Percentiles rank a stretch among this genome's conserved stretches.
Conservation (phyloP, 768 basidiomycete species). For the Mycena haematopus region DNA sequence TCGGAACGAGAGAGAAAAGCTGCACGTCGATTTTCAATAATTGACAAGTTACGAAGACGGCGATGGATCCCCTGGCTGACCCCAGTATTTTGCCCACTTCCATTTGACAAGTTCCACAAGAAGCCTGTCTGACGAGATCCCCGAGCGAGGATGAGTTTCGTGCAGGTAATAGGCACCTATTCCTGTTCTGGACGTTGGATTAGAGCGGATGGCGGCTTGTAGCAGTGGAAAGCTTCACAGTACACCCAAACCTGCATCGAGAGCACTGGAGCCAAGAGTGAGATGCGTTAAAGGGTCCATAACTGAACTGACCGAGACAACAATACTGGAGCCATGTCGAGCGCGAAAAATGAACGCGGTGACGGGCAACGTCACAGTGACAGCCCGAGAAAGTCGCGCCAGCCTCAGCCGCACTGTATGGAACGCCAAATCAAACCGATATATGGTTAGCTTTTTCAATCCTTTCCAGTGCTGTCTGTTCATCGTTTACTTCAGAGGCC, state of each 20-base stretch:
- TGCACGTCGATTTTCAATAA: conserved; percentile 49
- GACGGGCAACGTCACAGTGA: not conserved
- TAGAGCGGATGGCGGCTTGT: not conserved
- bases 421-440: conserved; percentile 88
- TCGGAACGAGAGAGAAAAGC: conserved; percentile 37
- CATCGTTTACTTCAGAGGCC: conserved; percentile 60
- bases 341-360: conserved; percentile 11
- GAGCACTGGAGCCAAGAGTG: conserved; percentile 46
- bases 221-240: conserved; percentile 39
- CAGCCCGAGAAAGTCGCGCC: conserved; percentile 23
- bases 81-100: conserved; percentile 65
- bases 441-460: conserved; percentile 62
- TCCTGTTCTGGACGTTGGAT: conserved; percentile 53
- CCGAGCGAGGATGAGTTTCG: conserved; percentile 81
- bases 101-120: conserved; percentile 53
- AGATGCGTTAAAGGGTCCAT: conserved; percentile 5
- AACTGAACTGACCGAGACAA: conserved; percentile 53
- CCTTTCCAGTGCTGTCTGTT: conserved; percentile 9
- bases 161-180: conserved; percentile 79
- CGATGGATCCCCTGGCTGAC: conserved; percentile 34
- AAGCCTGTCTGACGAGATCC: conserved; percentile 42
- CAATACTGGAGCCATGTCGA: conserved; percentile 50
- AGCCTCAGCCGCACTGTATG: conserved; percentile 39
- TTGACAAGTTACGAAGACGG: conserved; percentile 37
- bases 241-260: conserved; percentile 78